A percentile compares a stretch with the other conserved stretches of the same genome.
Conservation (phyloP, 768 basidiomycete species). For the Hygrocybe punicea region DNA sequence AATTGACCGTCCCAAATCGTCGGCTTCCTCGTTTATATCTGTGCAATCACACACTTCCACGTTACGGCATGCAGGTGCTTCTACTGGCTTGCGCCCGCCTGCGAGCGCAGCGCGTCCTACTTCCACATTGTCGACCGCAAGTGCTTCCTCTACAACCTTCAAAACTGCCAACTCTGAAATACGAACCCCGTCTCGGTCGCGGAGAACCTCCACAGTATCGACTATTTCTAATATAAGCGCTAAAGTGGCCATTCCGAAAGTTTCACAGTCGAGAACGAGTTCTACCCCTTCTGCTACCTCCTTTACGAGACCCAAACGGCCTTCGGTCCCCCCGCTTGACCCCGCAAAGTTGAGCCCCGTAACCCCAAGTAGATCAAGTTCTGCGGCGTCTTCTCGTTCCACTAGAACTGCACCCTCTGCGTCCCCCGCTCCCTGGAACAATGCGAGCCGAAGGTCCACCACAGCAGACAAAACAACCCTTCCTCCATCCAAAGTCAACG, state of each 20-base stretch:
- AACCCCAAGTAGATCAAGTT: constrained; percentile 19
- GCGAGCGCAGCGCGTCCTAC: constrained; percentile 14
- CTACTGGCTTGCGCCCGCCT: constrained; percentile 13
- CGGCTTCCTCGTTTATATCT: constrained; percentile 35
- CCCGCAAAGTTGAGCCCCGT: constrained; percentile 31
- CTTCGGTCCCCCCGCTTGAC: constrained; percentile 31
- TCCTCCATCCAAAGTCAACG: background rate
- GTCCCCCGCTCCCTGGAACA: constrained; percentile 26
- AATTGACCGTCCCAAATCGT: constrained; percentile 27
- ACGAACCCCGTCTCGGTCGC: constrained; percentile 22
- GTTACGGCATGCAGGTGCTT: constrained; percentile 23
- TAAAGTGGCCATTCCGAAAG: constrained; percentile 1
- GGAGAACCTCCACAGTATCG: constrained; percentile 34
- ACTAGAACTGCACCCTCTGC: constrained; percentile 15
- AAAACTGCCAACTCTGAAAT: constrained; percentile 42
- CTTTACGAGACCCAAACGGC: constrained; percentile 20
- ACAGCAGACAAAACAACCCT: background rate
- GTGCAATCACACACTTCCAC: constrained; percentile 31
- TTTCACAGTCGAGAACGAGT: constrained; percentile 2
- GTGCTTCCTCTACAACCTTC: constrained; percentile 43
- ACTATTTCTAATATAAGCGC: constrained; percentile 19
- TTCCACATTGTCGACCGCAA: constrained; percentile 28
- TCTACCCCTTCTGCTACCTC: constrained; percentile 9
- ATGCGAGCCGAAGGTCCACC: constrained; percentile 2
- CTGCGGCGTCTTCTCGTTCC: constrained; percentile 24